Conservation (phyloP, 2,329 filamentous ascomycete species). For the Colletotrichum sansevieriae region DNA sequence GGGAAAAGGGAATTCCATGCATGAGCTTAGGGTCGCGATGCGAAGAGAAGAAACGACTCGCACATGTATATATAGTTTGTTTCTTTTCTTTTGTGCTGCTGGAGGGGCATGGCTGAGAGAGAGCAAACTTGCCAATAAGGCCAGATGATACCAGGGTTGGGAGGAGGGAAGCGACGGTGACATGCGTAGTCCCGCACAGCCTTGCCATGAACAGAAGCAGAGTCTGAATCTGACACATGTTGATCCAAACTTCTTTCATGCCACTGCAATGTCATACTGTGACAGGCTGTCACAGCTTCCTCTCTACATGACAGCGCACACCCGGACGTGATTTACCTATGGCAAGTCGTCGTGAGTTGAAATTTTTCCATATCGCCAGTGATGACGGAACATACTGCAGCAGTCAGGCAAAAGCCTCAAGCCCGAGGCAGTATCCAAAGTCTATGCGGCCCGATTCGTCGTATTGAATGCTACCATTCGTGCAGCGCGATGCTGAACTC, state of each 20-base stretch:
- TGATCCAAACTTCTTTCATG: background rate
- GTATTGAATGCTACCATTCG: too few relatives aligned
- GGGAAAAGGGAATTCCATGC: conserved; percentile 38
- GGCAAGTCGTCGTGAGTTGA: too few relatives aligned
- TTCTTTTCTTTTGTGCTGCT: conserved; percentile 37
- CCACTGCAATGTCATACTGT: background rate
- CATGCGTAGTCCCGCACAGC: conserved; percentile 12
- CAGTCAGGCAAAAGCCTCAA: too few relatives aligned
- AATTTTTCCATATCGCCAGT: too few relatives aligned
- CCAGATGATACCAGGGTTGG: conserved; percentile 43
- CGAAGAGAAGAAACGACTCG: conserved; percentile 42
- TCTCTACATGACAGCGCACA: too few relatives aligned
- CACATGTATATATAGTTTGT: conserved; percentile 43
- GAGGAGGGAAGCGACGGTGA: conserved; percentile 30
- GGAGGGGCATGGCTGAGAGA: conserved; percentile 34
- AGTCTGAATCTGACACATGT: conserved; percentile 37
- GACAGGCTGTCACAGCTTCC: background rate
- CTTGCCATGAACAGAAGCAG: conserved; percentile 31
- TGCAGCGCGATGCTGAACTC: too few relatives aligned
- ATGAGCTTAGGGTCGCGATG: conserved; percentile 38
- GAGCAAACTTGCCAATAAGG: conserved; percentile 30
- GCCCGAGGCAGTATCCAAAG: too few relatives aligned
- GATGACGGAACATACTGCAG: too few relatives aligned
- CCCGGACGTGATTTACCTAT: too few relatives aligned
- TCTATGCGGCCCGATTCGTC: too few relatives aligned